Base-by-base conservation (phyloP, 495 filamentous ascomycete genomes). In the Hypoxylon subgilvum region DNA sequence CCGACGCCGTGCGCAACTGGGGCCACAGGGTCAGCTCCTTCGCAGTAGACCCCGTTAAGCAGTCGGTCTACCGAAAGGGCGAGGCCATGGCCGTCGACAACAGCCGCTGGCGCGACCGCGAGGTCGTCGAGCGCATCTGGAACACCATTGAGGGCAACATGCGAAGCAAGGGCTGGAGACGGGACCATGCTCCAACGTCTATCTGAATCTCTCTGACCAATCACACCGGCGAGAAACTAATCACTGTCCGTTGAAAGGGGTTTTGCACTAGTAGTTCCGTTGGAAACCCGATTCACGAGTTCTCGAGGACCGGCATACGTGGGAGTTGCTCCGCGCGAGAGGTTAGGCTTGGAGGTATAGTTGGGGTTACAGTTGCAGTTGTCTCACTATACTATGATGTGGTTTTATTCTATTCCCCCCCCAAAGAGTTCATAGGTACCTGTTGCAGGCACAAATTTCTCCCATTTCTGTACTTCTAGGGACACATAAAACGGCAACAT, bases 51-150 rank as follows among this genome's bases (percentile, higher is more conserved):
- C 89, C 92, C 50, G 94, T 87, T 80, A 85, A 82, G 46, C 83
- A 86, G 58, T 77, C 71, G 14, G 66, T 58, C 57, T 78, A 63
- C 70, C n/a, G n/a, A n/a, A n/a, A n/a, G n/a, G n/a, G n/a, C n/a
- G n/a, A n/a, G n/a, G 80, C 39, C 21, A 60, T 43, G 3, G 75
- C 48, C 30, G 77, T 66, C 2, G 85, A 85, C 27, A 69, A 75
- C 38, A 86, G 87, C 31, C 78, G 94, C 48, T 97, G 92, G 88
- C 78, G 94, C 57, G 94, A 98, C 75, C 74, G 91, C 7, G 94
- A 98, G 77, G 86, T 96, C 32, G 91, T 96, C 27, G 94, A 98
- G 83, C 80, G 81, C 35, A 90, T 98, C 48, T 98, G 94, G 94
- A 88, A 87, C 61, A 79, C 81, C 9, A 88, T 98, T 61, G 94